Conservation (phyloP, 176 grass and related monocot species). For the Zoysia pacifica region DNA sequence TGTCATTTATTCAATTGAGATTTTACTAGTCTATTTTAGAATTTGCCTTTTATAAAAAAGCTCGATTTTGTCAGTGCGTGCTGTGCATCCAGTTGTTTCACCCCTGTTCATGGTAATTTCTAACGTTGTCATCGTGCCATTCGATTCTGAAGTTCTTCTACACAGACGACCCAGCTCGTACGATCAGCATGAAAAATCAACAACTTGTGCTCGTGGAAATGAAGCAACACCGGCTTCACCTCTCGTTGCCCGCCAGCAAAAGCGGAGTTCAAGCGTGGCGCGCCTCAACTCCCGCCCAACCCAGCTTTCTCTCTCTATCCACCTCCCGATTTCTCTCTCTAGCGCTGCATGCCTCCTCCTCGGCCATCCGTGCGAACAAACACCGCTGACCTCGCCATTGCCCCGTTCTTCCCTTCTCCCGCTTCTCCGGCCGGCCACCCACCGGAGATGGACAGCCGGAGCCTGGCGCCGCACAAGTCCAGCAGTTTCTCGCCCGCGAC, state of each 20-base stretch:
- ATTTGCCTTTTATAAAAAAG: too few relatives aligned
- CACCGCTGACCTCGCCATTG: constrained; percentile 35
- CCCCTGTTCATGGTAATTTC: not conserved
- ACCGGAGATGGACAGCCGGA: constrained; percentile 50
- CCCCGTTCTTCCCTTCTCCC: not conserved
- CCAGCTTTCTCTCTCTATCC: constrained; percentile 8
- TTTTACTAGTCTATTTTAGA: too few relatives aligned
- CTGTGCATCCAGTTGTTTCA: too few relatives aligned
- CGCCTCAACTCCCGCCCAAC: constrained; percentile 35
- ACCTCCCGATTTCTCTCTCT: constrained; percentile 29
- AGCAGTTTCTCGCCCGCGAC: constrained; percentile 48
- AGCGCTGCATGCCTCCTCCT: constrained; percentile 42
- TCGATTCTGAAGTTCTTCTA: too few relatives aligned
- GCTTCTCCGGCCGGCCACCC: constrained; percentile 44
- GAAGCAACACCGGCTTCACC: not conserved
- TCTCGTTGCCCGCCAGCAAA: constrained; percentile 35
- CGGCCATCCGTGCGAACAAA: constrained; percentile 28
- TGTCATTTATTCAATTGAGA: too few relatives aligned
- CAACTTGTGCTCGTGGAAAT: not conserved
- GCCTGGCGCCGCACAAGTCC: constrained; percentile 48
- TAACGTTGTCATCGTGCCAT: too few relatives aligned
- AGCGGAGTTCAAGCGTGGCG: constrained; percentile 35
- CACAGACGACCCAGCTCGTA: not conserved
- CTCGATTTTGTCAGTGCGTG: too few relatives aligned
- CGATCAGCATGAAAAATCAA: not conserved